Conservation (phyloP, 441 rosid species). For the Macaranga tanarius region DNA sequence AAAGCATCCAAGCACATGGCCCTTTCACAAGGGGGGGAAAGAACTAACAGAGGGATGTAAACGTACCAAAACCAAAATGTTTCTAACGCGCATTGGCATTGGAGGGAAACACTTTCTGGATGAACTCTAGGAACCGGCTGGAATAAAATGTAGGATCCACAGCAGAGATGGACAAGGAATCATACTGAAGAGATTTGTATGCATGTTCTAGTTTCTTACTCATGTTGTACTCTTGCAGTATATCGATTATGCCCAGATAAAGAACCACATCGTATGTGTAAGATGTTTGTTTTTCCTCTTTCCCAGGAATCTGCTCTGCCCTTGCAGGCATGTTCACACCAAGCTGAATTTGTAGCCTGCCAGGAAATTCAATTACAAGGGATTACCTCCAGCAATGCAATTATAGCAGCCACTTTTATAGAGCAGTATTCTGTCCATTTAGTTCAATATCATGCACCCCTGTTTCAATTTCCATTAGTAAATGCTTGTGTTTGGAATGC, state of each 20-base stretch:
- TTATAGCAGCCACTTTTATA: background rate
- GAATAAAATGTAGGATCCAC: constrained; percentile 93
- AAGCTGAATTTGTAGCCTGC: constrained; percentile 91
- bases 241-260: constrained; percentile 89
- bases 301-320: constrained; percentile 81
- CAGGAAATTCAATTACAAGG: constrained; percentile 5
- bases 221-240: constrained; percentile 89
- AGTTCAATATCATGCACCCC: background rate
- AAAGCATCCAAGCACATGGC: background rate
- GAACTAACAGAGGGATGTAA: background rate
- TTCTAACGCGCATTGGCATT: constrained; percentile 29
- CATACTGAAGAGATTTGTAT: constrained; percentile 87
- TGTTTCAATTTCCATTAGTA: too few relatives aligned
- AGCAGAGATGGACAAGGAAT: constrained; percentile 79
- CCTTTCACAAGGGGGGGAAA: background rate
- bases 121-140: constrained; percentile 76
- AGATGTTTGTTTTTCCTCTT: constrained; percentile 61
- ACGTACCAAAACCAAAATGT: constrained; percentile 8
- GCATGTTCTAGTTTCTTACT: constrained; percentile 89
- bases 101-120: constrained; percentile 69
- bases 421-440: background rate
- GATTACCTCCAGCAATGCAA: background rate
- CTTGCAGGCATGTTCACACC: constrained; percentile 99
- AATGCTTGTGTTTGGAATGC: too few relatives aligned
- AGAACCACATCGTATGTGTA: constrained; percentile 80